phyloP scores from a whole-genome alignment of 805 yeast species.

The Ogataea paradorogensis region DNA sequence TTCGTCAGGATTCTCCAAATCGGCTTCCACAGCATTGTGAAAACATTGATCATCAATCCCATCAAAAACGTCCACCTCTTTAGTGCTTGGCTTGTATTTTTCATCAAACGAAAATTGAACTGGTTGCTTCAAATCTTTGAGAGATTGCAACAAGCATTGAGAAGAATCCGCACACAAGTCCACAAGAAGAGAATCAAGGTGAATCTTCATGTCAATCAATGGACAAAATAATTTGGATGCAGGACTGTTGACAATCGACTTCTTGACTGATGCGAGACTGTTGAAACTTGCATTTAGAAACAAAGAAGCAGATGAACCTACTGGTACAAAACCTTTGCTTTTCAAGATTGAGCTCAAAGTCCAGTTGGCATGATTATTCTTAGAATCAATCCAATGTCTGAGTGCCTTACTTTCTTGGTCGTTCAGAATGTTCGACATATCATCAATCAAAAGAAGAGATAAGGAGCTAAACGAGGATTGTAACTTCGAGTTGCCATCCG shows the following conservation, averaged over 20 bases:
- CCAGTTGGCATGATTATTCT: conserved; percentile 31
- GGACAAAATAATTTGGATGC: conserved; percentile 22
- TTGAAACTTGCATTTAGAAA: conserved; percentile 32
- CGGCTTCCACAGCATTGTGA: not conserved
- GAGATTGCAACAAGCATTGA: conserved; percentile 62
- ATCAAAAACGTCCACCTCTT: conserved; percentile 39
- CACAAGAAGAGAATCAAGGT: conserved; percentile 45
- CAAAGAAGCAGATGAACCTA: conserved; percentile 45
- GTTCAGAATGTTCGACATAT: conserved; percentile 37
- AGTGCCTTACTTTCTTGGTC: conserved; percentile 26
- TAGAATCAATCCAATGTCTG: conserved; percentile 24
- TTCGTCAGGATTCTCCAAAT: not conserved
- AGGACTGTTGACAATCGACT: conserved; percentile 3
- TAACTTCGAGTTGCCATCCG: conserved; percentile 21
- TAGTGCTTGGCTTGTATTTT: conserved; percentile 46
- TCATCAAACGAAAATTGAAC: conserved; percentile 56
- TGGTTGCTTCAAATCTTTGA: conserved; percentile 72
- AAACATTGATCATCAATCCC: conserved; percentile 40
- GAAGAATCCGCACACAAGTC: conserved; percentile 83
- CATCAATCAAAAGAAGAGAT: conserved; percentile 63
- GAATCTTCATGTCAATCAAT: conserved; percentile 43
- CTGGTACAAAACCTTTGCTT: conserved; percentile 49
- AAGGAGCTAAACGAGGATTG: conserved; percentile 46
- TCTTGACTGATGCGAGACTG: conserved; percentile 13
- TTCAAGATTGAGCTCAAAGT: conserved; percentile 40